Conservation (phyloP, 1,284 basidiomycete genomes). For the Amylostereum chailletii region DNA sequence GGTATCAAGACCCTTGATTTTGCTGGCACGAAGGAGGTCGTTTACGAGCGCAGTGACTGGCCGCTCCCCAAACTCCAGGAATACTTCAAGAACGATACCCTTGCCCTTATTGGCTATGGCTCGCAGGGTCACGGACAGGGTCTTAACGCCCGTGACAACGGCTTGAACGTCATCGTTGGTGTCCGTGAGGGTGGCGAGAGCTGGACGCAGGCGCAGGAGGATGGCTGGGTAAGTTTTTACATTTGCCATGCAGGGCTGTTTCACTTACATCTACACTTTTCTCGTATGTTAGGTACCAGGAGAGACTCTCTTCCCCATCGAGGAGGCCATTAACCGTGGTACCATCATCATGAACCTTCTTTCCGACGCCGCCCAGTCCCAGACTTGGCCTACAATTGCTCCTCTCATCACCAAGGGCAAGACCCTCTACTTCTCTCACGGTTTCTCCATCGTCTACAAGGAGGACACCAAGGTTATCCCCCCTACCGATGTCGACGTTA, state of each 20-base stretch:
- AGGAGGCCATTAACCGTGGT: conserved; percentile 92
- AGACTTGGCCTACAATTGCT: conserved; percentile 84
- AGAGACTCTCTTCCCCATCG: conserved; percentile 96
- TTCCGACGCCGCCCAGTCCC: conserved; percentile 96
- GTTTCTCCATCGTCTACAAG: conserved; percentile 99
- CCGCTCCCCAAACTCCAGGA: conserved; percentile 96
- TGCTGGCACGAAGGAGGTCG: conserved; percentile 90
- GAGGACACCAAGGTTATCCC: conserved; percentile 93
- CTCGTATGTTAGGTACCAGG: conserved; percentile 65
- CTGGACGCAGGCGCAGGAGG: conserved; percentile 93
- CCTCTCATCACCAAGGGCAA: conserved; percentile 98
- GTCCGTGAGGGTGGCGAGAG: conserved; percentile 95
- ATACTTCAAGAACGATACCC: conserved; percentile 99
- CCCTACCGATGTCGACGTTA: conserved; percentile 94
- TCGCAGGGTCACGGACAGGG: conserved; percentile 99
- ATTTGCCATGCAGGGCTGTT: not conserved
- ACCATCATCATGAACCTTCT: conserved; percentile 99
- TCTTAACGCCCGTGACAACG: conserved; percentile 98
- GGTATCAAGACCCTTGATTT: conserved; percentile 98
- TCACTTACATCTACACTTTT: not conserved
- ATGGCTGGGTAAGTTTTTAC: conserved; percentile 78
- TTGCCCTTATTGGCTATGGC: conserved; percentile 97
- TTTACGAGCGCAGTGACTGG: conserved; percentile 99
- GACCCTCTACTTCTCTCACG: conserved; percentile 99
- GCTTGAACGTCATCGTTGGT: conserved; percentile 97